These are phyloP conservation scores for Amaranthus palmeri DNA, from an alignment of 148 eudicot genomes.

Conservation along the genomic window DNA sequence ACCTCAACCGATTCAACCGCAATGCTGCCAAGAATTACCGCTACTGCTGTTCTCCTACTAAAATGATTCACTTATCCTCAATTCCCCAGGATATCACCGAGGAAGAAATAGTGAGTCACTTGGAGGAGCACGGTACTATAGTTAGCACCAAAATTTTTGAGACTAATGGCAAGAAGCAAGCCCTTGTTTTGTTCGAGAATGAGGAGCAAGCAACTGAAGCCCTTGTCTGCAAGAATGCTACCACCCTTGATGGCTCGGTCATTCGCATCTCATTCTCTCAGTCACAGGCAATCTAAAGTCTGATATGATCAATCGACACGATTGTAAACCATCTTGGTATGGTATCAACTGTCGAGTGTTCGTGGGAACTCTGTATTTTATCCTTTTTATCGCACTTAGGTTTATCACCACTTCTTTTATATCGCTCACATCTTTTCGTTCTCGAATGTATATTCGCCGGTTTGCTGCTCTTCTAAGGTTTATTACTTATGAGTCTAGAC, in stretches of 20 bases:
- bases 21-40: constrained; percentile 92
- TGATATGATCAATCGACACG: neutral
- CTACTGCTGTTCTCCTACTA: constrained; percentile 94
- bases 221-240: constrained; percentile 88
- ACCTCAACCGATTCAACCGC: constrained; percentile 84
- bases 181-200: constrained; percentile 63
- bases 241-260: constrained; percentile 52
- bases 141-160: constrained; percentile 68
- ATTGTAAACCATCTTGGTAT: neutral
- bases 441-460: too few relatives aligned
- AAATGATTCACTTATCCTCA: constrained; percentile 79
- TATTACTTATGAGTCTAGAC: too few relatives aligned
- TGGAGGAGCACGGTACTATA: constrained; percentile 85
- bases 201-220: constrained; percentile 95
- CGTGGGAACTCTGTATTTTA: neutral
- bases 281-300: constrained; percentile 51
- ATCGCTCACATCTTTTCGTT: neutral
- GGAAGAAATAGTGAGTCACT: constrained; percentile 61
- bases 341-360: neutral
- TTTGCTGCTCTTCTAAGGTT: too few relatives aligned
- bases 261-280: constrained; percentile 85
- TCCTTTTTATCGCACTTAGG: neutral
- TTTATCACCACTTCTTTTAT: constrained; percentile 6
- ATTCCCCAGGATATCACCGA: constrained; percentile 73
- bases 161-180: constrained; percentile 84